A percentile compares a stretch with the other conserved stretches of the same genome.
Evolutionary conservation across 2,329 filamentous ascomycete genomes (phyloP).

Genomic region (Epichloe sylvatica): DNA sequence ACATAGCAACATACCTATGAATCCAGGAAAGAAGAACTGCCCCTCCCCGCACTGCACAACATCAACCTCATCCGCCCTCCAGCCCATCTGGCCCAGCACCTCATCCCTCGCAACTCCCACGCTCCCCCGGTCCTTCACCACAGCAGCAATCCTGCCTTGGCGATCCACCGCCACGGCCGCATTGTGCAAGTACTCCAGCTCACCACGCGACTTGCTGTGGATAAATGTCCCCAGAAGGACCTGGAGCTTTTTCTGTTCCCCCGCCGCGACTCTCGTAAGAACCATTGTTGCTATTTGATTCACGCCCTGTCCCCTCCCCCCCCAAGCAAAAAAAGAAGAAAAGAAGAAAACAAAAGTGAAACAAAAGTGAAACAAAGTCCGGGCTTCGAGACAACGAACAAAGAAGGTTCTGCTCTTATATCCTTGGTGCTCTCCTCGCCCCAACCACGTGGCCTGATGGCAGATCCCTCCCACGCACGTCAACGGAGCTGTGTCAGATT

Average conservation of each 20-base stretch:
- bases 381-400: too few relatives aligned
- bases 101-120: slow-evolving; percentile 17
- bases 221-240: slow-evolving; percentile 43
- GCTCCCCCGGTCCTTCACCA: slow-evolving; percentile 25
- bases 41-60: slow-evolving; percentile 27
- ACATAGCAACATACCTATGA: slow-evolving; percentile 45
- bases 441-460: too few relatives aligned
- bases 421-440: too few relatives aligned
- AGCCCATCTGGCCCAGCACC: slow-evolving; percentile 30
- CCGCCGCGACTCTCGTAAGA: slow-evolving; percentile 3
- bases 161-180: slow-evolving; percentile 37
- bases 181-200: slow-evolving; percentile 38
- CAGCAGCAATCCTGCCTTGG: slow-evolving; percentile 34
- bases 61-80: slow-evolving; percentile 26
- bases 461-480: too few relatives aligned
- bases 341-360: too few relatives aligned
- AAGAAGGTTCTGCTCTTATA: too few relatives aligned
- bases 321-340: too few relatives aligned
- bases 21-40: slow-evolving; percentile 74
- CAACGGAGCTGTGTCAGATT: too few relatives aligned
- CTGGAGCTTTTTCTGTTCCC: slow-evolving; percentile 22
- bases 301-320: not conserved
- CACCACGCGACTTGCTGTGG: slow-evolving; percentile 32
- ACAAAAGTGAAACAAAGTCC: too few relatives aligned
- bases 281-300: not conserved